A percentile compares a stretch with the other conserved stretches of the same genome.
Conservation (phyloP, 106 monocot genomes). For the Allium sativum region DNA sequence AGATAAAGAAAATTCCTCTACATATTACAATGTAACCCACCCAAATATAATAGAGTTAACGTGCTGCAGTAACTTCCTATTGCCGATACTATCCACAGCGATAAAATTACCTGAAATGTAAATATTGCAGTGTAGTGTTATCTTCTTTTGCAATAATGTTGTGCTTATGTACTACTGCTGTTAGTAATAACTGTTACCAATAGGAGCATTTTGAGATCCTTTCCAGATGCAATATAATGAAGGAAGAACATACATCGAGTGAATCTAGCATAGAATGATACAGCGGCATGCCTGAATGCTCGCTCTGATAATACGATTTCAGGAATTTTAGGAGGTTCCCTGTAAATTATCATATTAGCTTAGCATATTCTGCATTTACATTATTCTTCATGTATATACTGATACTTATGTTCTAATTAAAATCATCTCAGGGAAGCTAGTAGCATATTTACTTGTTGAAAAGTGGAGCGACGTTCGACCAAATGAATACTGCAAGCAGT, state of each 20-base stretch:
- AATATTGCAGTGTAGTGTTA: background rate
- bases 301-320: slow-evolving; percentile 41
- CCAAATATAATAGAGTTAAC: slow-evolving; percentile 32
- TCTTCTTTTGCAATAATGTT: too few species aligned
- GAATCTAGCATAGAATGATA: slow-evolving; percentile 21
- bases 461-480: slow-evolving; percentile 49
- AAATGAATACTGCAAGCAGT: slow-evolving; percentile 55
- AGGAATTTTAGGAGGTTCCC: slow-evolving; percentile 50
- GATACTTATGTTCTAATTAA: background rate
- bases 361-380: too few species aligned
- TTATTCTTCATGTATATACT: too few species aligned
- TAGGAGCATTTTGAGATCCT: slow-evolving; percentile 48
- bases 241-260: slow-evolving; percentile 15
- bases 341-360: background rate
- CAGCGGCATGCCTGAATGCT: slow-evolving; percentile 21
- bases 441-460: slow-evolving; percentile 25
- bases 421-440: background rate
- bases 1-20: background rate
- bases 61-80: slow-evolving; percentile 36
- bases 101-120: slow-evolving; percentile 23
- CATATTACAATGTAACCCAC: slow-evolving; percentile 10
- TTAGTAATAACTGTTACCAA: slow-evolving; percentile 17
- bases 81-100: slow-evolving; percentile 36
- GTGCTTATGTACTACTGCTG: too few species aligned
- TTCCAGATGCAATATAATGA: slow-evolving; percentile 48